Evolutionary conservation across 441 rosid genomes (phyloP).

Genomic region (Populus trichocarpa): DNA sequence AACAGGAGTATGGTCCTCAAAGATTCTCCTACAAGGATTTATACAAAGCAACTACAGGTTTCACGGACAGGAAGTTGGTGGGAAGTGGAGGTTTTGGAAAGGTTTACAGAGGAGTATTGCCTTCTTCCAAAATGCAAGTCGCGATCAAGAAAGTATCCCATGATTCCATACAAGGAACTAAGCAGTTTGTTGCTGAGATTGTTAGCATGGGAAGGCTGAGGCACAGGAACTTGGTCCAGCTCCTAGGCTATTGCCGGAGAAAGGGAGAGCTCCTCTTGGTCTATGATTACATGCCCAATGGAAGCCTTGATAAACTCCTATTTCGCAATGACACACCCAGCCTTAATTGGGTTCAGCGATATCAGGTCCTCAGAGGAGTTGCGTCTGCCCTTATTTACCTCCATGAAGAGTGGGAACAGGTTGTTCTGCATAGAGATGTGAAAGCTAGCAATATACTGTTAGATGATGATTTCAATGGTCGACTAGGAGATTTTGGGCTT

Average conservation of each 20-base stretch:
- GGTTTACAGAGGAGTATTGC: conserved; percentile 29
- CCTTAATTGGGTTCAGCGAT: conserved; percentile 30
- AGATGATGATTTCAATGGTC: conserved; percentile 32
- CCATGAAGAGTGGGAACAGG: conserved; percentile 45
- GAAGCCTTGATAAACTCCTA: conserved; percentile 38
- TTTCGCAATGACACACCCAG: conserved; percentile 12
- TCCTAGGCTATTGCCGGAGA: conserved; percentile 37
- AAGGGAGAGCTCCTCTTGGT: conserved; percentile 35
- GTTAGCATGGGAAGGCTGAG: conserved; percentile 24
- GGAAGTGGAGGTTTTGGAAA: conserved; percentile 39
- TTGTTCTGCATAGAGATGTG: conserved; percentile 40
- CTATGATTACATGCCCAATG: conserved; percentile 35
- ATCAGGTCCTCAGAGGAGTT: conserved; percentile 31
- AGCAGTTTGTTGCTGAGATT: conserved; percentile 34
- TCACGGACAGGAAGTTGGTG: conserved; percentile 26
- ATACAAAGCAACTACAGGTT: conserved; percentile 33
- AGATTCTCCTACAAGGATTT: conserved; percentile 32
- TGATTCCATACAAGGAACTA: conserved; percentile 26
- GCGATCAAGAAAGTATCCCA: conserved; percentile 38
- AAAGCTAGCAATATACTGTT: conserved; percentile 30
- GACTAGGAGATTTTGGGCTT: conserved; percentile 43
- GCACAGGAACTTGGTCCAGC: conserved; percentile 36
- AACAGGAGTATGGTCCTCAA: conserved; percentile 27
- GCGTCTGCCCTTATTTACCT: conserved; percentile 31
- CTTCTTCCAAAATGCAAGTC: conserved; percentile 17